These are phyloP conservation scores for Petasospora rhodanensis DNA, from an alignment of 1,139 yeast species.

Conservation along the genomic window DNA sequence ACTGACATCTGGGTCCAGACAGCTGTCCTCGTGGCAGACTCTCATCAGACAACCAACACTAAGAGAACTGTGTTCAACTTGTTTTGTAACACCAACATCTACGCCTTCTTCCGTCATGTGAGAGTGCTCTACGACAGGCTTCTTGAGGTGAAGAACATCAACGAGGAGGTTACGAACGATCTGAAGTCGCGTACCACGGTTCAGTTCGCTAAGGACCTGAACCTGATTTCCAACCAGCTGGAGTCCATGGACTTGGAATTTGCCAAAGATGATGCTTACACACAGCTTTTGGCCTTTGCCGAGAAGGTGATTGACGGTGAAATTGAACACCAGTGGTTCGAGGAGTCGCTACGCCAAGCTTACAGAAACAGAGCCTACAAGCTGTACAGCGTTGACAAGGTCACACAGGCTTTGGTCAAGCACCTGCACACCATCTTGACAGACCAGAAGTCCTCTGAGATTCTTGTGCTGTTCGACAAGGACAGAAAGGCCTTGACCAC, in stretches of 20 bases:
- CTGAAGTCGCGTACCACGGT: conserved; percentile 62
- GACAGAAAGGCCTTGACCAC: conserved; percentile 59
- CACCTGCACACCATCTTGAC: conserved; percentile 78
- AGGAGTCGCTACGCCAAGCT: conserved; percentile 92
- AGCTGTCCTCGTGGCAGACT: conserved; percentile 20
- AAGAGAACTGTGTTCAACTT: conserved; percentile 54
- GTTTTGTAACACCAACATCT: conserved; percentile 88
- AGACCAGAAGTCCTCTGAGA: conserved; percentile 80
- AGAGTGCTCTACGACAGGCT: conserved; percentile 79
- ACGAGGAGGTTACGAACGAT: conserved; percentile 65
- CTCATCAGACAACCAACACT: conserved; percentile 27
- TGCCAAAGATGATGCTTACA: conserved; percentile 66
- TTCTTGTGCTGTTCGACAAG: conserved; percentile 72
- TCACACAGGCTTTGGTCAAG: conserved; percentile 83
- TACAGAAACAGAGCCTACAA: conserved; percentile 91
- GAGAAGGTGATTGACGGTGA: conserved; percentile 84
- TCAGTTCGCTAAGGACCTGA: conserved; percentile 85
- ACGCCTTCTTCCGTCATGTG: conserved; percentile 84
- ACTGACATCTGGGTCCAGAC: conserved; percentile 55
- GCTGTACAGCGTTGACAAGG: conserved; percentile 89
- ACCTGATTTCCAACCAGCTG: conserved; percentile 74
- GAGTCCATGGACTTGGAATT: conserved; percentile 74
- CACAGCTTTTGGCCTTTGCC: conserved; percentile 68
- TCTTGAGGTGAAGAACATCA: conserved; percentile 67
- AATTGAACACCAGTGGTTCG: conserved; percentile 92